phyloP scores from a whole-genome alignment of 2,329 filamentous ascomycete species.

The Talaromyces verruculosus region DNA sequence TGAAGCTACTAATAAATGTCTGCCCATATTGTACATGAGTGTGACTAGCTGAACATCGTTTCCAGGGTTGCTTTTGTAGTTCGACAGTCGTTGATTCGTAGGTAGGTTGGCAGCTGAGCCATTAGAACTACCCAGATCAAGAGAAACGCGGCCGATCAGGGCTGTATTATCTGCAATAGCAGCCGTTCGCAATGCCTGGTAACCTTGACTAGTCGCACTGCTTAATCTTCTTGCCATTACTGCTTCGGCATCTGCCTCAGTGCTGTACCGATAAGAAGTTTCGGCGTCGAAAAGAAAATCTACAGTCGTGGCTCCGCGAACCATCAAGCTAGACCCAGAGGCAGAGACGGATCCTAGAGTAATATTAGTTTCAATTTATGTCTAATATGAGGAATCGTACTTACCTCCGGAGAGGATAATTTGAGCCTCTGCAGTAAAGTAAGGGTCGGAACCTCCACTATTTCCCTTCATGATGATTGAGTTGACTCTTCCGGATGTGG shows the following conservation, averaged over 20 bases:
- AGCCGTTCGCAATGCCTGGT: neutral
- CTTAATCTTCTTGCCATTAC: neutral
- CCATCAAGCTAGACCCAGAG: neutral
- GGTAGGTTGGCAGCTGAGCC: neutral
- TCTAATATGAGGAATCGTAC: neutral
- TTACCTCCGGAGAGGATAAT: neutral
- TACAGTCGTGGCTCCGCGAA: conserved; percentile 6
- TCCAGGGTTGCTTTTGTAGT: neutral
- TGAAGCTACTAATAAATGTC: conserved; percentile 3
- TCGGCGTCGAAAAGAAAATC: conserved; percentile 2
- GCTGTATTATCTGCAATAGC: conserved; percentile 7
- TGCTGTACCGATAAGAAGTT: conserved; percentile 1
- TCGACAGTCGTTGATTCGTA: neutral
- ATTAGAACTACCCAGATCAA: neutral
- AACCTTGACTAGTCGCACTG: neutral
- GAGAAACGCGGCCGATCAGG: neutral
- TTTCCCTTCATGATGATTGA: neutral
- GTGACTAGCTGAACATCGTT: neutral
- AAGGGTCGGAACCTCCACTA: neutral
- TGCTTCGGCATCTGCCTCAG: neutral
- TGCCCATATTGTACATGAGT: neutral
- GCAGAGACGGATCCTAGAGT: neutral
- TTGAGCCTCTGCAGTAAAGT: neutral
- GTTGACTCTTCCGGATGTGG: neutral
- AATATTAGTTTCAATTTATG: neutral